These are phyloP conservation scores for Neocucurbitaria cava DNA, from an alignment of 2,329 filamentous ascomycete genomes.

Conservation along the genomic window DNA sequence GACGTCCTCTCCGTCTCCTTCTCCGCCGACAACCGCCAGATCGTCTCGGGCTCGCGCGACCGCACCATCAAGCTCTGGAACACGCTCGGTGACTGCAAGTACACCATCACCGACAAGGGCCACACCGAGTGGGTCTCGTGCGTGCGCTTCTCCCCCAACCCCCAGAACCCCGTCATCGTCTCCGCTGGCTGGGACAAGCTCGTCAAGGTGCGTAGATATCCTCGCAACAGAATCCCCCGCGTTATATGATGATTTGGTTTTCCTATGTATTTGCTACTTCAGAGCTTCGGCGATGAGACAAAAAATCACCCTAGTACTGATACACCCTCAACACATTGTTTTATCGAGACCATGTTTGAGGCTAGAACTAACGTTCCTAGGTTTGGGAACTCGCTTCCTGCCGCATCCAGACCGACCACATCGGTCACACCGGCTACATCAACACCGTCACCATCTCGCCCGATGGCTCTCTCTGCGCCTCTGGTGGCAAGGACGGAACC, in stretches of 20 bases:
- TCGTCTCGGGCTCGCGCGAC: conserved; percentile 98
- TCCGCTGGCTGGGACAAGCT: conserved; percentile 99
- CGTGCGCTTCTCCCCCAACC: conserved; percentile 99
- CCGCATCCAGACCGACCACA: conserved; percentile 99
- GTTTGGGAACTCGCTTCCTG: conserved; percentile 99
- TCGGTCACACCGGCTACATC: conserved; percentile 99
- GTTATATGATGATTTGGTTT: conserved; percentile 85
- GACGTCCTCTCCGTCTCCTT: conserved; percentile 99
- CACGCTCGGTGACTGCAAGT: conserved; percentile 99
- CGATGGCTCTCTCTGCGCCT: conserved; percentile 98
- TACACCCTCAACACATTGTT: conserved; percentile 40
- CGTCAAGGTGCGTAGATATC: conserved; percentile 85
- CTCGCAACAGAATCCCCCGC: neutral
- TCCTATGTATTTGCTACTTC: conserved; percentile 99
- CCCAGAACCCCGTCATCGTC: conserved; percentile 99
- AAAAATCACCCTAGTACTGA: conserved; percentile 88
- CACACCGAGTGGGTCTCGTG: conserved; percentile 99
- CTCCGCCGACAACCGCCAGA: conserved; percentile 99
- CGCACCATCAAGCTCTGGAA: conserved; percentile 99
- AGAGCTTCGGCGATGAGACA: conserved; percentile 99
- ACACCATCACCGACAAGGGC: conserved; percentile 99
- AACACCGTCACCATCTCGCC: conserved; percentile 99
- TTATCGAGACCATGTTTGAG: neutral
- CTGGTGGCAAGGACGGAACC: conserved; percentile 99
- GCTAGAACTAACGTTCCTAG: conserved; percentile 59